A percentile compares a stretch with the other conserved stretches of the same genome.
Evolutionary conservation across 306 rosid species (phyloP).

Genomic region (Quercus cerris): DNA sequence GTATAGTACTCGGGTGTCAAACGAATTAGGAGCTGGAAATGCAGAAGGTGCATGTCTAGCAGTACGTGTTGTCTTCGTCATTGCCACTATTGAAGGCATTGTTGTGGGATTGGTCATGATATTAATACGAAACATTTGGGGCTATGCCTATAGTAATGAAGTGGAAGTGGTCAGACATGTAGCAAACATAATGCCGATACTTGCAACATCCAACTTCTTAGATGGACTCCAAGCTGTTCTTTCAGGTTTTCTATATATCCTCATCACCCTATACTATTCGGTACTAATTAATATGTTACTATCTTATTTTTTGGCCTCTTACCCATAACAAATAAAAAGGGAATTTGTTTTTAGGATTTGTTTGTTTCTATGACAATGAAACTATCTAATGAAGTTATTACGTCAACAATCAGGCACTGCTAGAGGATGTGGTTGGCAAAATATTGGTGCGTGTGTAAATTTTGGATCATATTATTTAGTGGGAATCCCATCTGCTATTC

Average conservation of each 20-base stretch:
- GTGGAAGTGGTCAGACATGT: conserved; percentile 55
- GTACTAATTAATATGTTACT: neutral
- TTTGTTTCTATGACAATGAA: too few relatives aligned
- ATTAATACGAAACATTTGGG: conserved; percentile 64
- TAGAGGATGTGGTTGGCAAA: conserved; percentile 91
- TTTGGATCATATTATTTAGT: conserved; percentile 70
- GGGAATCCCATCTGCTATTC: conserved; percentile 62
- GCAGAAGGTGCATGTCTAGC: conserved; percentile 57
- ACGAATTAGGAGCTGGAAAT: conserved; percentile 74
- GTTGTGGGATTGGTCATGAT: conserved; percentile 43
- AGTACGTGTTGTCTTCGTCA: conserved; percentile 41
- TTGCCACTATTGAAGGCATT: conserved; percentile 49
- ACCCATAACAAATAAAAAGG: too few relatives aligned
- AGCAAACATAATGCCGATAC: conserved; percentile 60
- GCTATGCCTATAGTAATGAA: conserved; percentile 60
- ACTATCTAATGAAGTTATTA: too few relatives aligned
- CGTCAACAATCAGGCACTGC: conserved; percentile 47
- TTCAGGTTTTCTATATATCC: conserved; percentile 37
- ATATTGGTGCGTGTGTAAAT: conserved; percentile 71
- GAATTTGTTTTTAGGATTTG: too few relatives aligned
- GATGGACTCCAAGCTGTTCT: conserved; percentile 70
- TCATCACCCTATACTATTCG: neutral
- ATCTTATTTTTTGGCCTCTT: too few relatives aligned
- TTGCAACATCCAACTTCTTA: conserved; percentile 55
- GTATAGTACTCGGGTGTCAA: conserved; percentile 67